Conservation (phyloP, 345 rosid genomes). For the Passiflora organensis region DNA sequence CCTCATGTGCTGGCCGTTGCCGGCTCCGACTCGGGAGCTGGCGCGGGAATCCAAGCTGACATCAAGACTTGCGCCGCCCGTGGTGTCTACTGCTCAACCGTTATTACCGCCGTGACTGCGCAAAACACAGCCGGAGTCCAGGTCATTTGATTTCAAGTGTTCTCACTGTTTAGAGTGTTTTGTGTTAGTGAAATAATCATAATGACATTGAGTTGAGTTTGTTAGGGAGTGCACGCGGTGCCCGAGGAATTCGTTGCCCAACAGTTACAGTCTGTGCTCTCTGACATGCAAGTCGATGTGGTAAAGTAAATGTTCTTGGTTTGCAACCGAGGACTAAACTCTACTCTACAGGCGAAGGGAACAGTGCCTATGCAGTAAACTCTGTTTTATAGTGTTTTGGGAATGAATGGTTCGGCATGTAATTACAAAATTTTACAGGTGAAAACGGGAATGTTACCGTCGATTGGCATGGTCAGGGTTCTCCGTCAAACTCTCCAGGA, state of each 20-base stretch:
- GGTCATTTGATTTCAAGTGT: slow-evolving; percentile 10
- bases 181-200: too few species aligned
- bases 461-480: slow-evolving; percentile 51
- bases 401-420: background rate
- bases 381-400: too few species aligned
- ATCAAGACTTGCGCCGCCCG: slow-evolving; percentile 88
- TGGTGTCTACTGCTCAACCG: slow-evolving; percentile 87
- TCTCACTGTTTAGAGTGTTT: background rate
- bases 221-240: slow-evolving; percentile 43
- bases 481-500: slow-evolving; percentile 48
- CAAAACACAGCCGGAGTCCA: slow-evolving; percentile 93
- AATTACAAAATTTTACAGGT: slow-evolving; percentile 36
- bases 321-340: too few species aligned
- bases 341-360: too few species aligned
- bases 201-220: background rate
- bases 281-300: slow-evolving; percentile 89
- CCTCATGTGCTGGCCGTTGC: slow-evolving; percentile 83
- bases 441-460: slow-evolving; percentile 89
- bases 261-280: slow-evolving; percentile 84
- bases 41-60: slow-evolving; percentile 98
- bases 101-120: slow-evolving; percentile 87
- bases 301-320: slow-evolving; percentile 57
- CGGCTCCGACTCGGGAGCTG: slow-evolving; percentile 94
- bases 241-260: slow-evolving; percentile 57
- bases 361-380: too few species aligned